Conservation (phyloP, 2,329 filamentous ascomycete species). For the Albifimbria verrucaria region DNA sequence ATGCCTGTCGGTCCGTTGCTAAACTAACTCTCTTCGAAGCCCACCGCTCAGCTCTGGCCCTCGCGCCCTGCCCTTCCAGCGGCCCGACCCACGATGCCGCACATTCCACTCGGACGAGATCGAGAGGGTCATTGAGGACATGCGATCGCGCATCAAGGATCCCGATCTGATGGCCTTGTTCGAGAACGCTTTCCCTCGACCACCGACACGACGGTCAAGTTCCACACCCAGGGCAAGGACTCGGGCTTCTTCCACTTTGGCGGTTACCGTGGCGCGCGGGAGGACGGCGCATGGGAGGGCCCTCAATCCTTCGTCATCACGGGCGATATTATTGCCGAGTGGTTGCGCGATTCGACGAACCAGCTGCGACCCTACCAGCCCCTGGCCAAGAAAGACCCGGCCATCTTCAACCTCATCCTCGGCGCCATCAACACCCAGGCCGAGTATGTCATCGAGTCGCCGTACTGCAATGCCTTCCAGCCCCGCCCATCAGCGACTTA, state of each 20-base stretch:
- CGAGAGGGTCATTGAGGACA: slow-evolving; percentile 80
- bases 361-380: slow-evolving; percentile 88
- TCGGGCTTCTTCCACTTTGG: slow-evolving; percentile 32
- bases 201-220: slow-evolving; percentile 84
- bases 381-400: slow-evolving; percentile 75
- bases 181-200: slow-evolving; percentile 90
- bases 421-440: slow-evolving; percentile 95
- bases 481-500: slow-evolving; percentile 82
- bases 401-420: slow-evolving; percentile 75
- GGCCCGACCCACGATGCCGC: slow-evolving; percentile 76
- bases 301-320: slow-evolving; percentile 92
- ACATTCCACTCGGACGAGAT: slow-evolving; percentile 86
- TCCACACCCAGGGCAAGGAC: slow-evolving; percentile 64
- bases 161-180: slow-evolving; percentile 89
- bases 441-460: slow-evolving; percentile 89
- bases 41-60: slow-evolving; percentile 76
- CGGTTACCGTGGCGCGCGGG: slow-evolving; percentile 25
- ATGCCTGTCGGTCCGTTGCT: background rate
- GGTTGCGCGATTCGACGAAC: slow-evolving; percentile 90
- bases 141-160: slow-evolving; percentile 76
- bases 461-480: slow-evolving; percentile 98
- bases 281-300: slow-evolving; percentile 71
- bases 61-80: slow-evolving; percentile 78
- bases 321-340: slow-evolving; percentile 89
- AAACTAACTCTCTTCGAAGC: slow-evolving; percentile 40